These are phyloP conservation scores for Calonectria naviculata DNA, from an alignment of 2,329 filamentous ascomycete species.

Conservation along the genomic window DNA sequence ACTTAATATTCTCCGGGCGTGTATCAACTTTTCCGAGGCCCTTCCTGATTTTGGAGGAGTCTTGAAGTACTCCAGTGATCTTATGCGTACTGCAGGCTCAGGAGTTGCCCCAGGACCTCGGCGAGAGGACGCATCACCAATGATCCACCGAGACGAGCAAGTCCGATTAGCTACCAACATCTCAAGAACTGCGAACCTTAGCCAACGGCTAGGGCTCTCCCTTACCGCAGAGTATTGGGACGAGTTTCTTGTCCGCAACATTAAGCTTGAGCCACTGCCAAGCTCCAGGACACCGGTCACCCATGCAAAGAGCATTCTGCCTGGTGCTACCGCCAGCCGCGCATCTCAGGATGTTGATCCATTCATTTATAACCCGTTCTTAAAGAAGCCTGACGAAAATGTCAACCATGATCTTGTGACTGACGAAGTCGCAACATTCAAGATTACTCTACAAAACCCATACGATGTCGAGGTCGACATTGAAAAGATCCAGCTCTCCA, in stretches of 20 bases:
- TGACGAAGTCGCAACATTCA: slow-evolving; percentile 81
- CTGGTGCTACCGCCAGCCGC: slow-evolving; percentile 60
- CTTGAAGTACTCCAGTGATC: slow-evolving; percentile 85
- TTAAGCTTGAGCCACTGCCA: slow-evolving; percentile 75
- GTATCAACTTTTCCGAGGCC: slow-evolving; percentile 93
- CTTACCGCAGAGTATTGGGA: slow-evolving; percentile 94
- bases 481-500: slow-evolving; percentile 81
- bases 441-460: slow-evolving; percentile 89
- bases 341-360: slow-evolving; percentile 77
- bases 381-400: slow-evolving; percentile 73
- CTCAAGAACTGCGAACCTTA: slow-evolving; percentile 82
- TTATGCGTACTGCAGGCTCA: slow-evolving; percentile 84
- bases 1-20: slow-evolving; percentile 86
- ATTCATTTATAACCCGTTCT: slow-evolving; percentile 95
- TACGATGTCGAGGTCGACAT: slow-evolving; percentile 94
- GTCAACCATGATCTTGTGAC: slow-evolving; percentile 79
- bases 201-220: slow-evolving; percentile 77
- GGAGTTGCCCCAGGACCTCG: slow-evolving; percentile 80
- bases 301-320: slow-evolving; percentile 68
- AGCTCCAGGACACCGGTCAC: slow-evolving; percentile 72
- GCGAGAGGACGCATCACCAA: slow-evolving; percentile 75
- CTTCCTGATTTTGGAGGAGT: slow-evolving; percentile 92
- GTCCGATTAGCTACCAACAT: slow-evolving; percentile 86
- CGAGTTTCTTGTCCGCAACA: slow-evolving; percentile 86
- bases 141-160: slow-evolving; percentile 85